These are phyloP conservation scores for Penicillium rolfsii DNA, from an alignment of 2,329 filamentous ascomycete species.

Conservation along the genomic window DNA sequence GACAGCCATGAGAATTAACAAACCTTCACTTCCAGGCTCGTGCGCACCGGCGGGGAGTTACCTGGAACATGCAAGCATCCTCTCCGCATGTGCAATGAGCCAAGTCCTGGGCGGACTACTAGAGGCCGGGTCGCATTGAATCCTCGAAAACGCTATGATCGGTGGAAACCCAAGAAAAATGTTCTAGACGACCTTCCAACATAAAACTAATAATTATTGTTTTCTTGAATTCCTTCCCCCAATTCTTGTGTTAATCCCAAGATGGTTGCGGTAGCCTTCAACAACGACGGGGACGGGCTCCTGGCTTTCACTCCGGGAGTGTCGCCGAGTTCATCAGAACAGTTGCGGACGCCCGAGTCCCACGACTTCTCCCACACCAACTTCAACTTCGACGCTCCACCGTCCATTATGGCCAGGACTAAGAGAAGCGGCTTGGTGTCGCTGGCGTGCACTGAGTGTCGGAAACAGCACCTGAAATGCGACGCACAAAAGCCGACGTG, in stretches of 20 bases:
- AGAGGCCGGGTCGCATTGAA: background rate
- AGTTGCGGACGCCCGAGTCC: background rate
- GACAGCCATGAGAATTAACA: background rate
- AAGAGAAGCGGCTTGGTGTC: conserved; percentile 36
- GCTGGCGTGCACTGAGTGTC: conserved; percentile 52
- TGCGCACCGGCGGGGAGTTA: background rate
- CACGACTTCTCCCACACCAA: background rate
- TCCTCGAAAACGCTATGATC: background rate
- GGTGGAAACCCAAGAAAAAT: background rate
- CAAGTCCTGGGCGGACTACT: background rate
- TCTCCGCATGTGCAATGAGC: background rate
- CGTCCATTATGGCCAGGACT: conserved; percentile 23
- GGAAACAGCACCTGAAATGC: conserved; percentile 71
- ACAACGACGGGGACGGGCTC: background rate
- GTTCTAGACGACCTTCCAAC: background rate
- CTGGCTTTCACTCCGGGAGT: background rate
- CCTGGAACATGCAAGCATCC: background rate
- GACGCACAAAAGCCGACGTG: conserved; percentile 68
- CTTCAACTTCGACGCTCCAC: background rate
- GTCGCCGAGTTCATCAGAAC: background rate
- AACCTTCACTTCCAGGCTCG: background rate
- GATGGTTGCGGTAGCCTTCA: background rate
- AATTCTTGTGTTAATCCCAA: background rate
- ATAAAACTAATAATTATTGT: background rate
- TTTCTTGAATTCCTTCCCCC: background rate